Conservation (phyloP, 768 basidiomycete genomes). For the Strobilomyces echinocephalus region DNA sequence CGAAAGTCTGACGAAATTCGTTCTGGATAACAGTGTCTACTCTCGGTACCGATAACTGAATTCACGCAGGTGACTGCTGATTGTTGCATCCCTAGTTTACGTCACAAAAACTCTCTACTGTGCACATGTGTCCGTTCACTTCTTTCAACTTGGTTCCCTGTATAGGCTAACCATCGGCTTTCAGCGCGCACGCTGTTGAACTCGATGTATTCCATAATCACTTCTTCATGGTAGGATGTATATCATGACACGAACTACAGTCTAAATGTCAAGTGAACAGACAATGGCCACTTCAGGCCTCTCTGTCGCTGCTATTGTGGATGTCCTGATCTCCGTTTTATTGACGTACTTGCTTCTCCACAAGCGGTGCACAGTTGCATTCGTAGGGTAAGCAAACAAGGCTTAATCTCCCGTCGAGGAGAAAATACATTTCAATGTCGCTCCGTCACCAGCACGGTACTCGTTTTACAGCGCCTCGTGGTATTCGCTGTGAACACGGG, state of each 20-base stretch:
- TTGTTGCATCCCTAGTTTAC: constrained; percentile 3
- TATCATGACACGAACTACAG: background rate
- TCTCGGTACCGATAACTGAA: background rate
- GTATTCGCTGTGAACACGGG: constrained; percentile 23
- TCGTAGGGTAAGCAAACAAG: background rate
- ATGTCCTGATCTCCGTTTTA: constrained; percentile 2
- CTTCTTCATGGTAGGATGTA: background rate
- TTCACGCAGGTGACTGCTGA: background rate
- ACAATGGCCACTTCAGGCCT: background rate
- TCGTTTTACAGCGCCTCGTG: constrained; percentile 6
- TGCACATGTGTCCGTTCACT: constrained; percentile 1
- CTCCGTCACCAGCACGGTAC: background rate
- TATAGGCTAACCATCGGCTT: background rate
- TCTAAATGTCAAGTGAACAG: background rate
- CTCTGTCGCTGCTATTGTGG: constrained; percentile 1
- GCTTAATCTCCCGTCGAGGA: no score
- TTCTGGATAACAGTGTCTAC: background rate
- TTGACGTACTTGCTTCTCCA: constrained; percentile 5
- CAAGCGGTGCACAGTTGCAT: background rate
- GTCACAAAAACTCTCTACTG: background rate
- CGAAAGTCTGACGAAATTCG: background rate
- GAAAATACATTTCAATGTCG: background rate
- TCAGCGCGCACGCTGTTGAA: background rate
- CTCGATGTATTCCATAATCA: background rate
- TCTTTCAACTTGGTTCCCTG: background rate